Conservation (phyloP, 2,329 filamentous ascomycete genomes). For the Chrysoporthe deuterocubensis region DNA sequence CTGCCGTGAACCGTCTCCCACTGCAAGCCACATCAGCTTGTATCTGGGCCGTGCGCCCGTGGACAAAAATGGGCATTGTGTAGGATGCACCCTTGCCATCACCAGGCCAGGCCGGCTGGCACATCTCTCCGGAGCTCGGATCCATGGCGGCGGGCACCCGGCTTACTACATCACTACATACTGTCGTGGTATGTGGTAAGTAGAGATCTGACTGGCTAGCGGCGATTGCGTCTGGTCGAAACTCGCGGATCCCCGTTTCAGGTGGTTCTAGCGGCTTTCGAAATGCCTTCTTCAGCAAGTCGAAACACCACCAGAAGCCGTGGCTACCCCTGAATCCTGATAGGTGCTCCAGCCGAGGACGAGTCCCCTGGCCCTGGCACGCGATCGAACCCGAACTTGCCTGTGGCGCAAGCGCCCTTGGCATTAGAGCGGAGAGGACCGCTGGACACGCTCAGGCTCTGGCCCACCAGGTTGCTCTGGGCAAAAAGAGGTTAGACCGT, state of each 20-base stretch:
- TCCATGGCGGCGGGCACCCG: background rate
- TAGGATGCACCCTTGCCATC: slow-evolving; percentile 2
- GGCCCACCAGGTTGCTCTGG: slow-evolving; percentile 6
- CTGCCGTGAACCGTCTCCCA: slow-evolving; percentile 2
- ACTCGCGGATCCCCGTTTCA: slow-evolving; percentile 23
- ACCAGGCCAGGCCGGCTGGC: background rate
- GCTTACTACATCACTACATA: background rate
- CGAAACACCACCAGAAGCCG: slow-evolving; percentile 24
- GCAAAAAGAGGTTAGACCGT: slow-evolving; percentile 2
- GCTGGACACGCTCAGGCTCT: slow-evolving; percentile 1
- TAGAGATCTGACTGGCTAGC: slow-evolving; percentile 7
- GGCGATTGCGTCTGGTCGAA: background rate
- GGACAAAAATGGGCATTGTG: slow-evolving; percentile 3
- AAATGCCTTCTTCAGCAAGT: slow-evolving; percentile 23
- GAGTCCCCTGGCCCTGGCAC: slow-evolving; percentile 9
- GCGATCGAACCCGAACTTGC: background rate
- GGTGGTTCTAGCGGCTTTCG: slow-evolving; percentile 29
- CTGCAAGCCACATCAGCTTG: slow-evolving; percentile 7
- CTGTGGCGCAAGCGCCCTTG: slow-evolving; percentile 21
- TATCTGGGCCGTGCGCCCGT: background rate
- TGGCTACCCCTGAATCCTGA: background rate
- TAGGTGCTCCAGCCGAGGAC: slow-evolving; percentile 4
- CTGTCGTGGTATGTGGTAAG: background rate
- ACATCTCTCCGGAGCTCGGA: background rate
- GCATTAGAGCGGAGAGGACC: slow-evolving; percentile 10